These are phyloP conservation scores for Trichophyton mentagrophytes DNA, from an alignment of 2,329 filamentous ascomycete genomes.

Conservation along the genomic window DNA sequence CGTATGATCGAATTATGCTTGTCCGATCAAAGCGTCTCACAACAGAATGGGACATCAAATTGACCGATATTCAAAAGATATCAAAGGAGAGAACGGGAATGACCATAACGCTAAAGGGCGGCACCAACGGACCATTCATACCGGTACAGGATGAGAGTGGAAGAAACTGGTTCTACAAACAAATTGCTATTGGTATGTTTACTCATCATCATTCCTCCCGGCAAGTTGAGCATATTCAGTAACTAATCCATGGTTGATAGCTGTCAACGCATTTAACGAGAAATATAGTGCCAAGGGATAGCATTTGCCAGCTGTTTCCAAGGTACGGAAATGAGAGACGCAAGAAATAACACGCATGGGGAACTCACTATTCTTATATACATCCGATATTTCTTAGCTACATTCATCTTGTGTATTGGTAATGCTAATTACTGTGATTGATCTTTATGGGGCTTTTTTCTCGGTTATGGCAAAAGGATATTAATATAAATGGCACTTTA, in stretches of 20 bases:
- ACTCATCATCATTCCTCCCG: background rate
- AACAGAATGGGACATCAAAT: conserved; percentile 88
- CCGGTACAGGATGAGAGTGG: conserved; percentile 78
- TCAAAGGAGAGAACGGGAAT: conserved; percentile 92
- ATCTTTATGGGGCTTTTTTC: background rate
- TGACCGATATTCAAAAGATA: conserved; percentile 95
- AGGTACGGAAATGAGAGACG: background rate
- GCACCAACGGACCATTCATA: conserved; percentile 86
- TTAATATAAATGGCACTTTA: background rate
- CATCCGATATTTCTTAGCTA: background rate
- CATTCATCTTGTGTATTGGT: background rate
- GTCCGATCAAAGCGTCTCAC: conserved; percentile 74
- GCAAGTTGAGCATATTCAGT: background rate
- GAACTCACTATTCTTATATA: background rate
- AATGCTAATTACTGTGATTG: background rate
- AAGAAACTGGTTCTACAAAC: conserved; percentile 53
- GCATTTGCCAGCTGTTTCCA: background rate
- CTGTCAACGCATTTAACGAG: conserved; percentile 56
- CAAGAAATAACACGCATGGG: background rate
- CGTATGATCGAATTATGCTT: conserved; percentile 74
- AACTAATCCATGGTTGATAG: conserved; percentile 17
- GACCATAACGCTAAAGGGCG: conserved; percentile 75
- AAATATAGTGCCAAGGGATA: conserved; percentile 51
- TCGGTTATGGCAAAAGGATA: background rate
- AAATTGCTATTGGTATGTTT: conserved; percentile 46